These are phyloP conservation scores for Macaranga tanarius DNA, from an alignment of 441 rosid genomes.

Conservation along the genomic window DNA sequence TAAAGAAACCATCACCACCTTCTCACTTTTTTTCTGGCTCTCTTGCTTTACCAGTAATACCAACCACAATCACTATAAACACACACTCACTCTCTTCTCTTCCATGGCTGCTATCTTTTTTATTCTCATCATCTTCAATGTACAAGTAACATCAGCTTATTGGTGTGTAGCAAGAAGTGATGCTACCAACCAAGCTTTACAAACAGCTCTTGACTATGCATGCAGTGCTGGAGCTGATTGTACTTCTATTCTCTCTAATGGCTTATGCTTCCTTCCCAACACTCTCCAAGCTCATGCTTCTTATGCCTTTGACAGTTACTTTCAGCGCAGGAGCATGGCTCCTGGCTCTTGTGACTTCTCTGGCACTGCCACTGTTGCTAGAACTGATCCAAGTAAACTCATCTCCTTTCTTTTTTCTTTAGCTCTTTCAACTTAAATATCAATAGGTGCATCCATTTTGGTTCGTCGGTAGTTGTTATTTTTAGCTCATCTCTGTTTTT, in stretches of 20 bases:
- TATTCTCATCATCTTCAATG: background rate
- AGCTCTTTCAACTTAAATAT: background rate
- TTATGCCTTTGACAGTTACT: slow-evolving; percentile 87
- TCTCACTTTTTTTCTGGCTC: slow-evolving; percentile 43
- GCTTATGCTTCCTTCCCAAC: slow-evolving; percentile 76
- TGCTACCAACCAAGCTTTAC: slow-evolving; percentile 61
- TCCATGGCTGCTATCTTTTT: slow-evolving; percentile 34
- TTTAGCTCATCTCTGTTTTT: background rate
- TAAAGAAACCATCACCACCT: slow-evolving; percentile 25
- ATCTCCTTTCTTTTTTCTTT: slow-evolving; percentile 1
- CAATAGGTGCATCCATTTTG: background rate
- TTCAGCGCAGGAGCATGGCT: slow-evolving; percentile 64
- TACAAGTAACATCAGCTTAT: slow-evolving; percentile 19
- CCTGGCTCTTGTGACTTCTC: slow-evolving; percentile 88
- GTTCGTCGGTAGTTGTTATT: background rate
- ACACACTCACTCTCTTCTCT: slow-evolving; percentile 5
- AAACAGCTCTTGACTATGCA: slow-evolving; percentile 71
- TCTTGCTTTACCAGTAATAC: slow-evolving; percentile 14
- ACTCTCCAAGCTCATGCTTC: slow-evolving; percentile 83
- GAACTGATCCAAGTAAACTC: slow-evolving; percentile 72
- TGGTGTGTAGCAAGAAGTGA: slow-evolving; percentile 94
- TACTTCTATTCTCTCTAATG: slow-evolving; percentile 48
- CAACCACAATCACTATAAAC: slow-evolving; percentile 12
- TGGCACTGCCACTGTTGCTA: slow-evolving; percentile 71
- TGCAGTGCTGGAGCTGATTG: slow-evolving; percentile 85